These are phyloP conservation scores for Fusarium sp. DNA, from an alignment of 2,329 filamentous ascomycete genomes.

Conservation along the genomic window DNA sequence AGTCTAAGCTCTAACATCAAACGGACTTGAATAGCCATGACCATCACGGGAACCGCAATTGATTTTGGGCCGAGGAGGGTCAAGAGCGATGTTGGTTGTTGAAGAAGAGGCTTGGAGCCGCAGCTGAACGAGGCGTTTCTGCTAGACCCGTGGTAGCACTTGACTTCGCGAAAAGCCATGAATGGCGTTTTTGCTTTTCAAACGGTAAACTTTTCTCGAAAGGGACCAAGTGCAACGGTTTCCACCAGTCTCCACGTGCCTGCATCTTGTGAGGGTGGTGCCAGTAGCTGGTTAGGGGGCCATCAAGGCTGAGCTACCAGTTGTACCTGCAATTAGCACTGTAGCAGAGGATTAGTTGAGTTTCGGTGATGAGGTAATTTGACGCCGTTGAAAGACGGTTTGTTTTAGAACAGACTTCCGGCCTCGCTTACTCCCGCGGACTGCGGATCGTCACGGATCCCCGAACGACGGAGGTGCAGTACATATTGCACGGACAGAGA, in stretches of 20 bases:
- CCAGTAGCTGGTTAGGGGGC: constrained; percentile 9
- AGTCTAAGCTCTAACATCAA: constrained; percentile 9
- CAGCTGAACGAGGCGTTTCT: constrained; percentile 29
- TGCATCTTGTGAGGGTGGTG: constrained; percentile 24
- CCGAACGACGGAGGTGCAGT: not conserved
- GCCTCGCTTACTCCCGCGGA: constrained; percentile 24
- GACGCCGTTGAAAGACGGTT: constrained; percentile 12
- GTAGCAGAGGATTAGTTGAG: not conserved
- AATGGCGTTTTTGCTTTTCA: constrained; percentile 12
- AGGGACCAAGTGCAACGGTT: constrained; percentile 35
- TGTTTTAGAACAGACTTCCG: not conserved
- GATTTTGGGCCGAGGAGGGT: not conserved
- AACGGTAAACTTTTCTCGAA: constrained; percentile 35
- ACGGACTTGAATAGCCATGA: not conserved
- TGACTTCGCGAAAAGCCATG: not conserved
- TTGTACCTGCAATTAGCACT: not conserved
- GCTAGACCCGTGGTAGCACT: constrained; percentile 5
- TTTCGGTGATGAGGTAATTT: constrained; percentile 3
- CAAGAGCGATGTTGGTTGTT: not conserved
- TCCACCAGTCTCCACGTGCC: constrained; percentile 36
- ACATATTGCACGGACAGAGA: not conserved
- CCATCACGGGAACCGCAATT: constrained; percentile 2
- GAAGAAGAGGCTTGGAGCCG: constrained; percentile 14
- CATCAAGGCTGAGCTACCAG: constrained; percentile 12
- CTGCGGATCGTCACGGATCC: constrained; percentile 2